A percentile compares a stretch with the other conserved stretches of the same genome.
phyloP scores from a whole-genome alignment of 2,329 filamentous ascomycete species.

The Tolypocladium sp. region DNA sequence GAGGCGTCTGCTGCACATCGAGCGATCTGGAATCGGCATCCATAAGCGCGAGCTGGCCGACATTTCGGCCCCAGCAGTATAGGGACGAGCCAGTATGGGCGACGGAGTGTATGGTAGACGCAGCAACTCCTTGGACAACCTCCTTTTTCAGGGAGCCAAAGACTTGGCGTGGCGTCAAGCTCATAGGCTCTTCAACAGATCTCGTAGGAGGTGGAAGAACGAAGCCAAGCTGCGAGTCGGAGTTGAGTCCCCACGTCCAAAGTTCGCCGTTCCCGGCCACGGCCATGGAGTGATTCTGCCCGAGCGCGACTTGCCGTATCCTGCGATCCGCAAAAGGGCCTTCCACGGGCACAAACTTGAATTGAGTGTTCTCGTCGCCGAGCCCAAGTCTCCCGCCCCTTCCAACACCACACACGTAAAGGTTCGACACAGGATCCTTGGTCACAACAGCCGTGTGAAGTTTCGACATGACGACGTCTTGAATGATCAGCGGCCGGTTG shows the following conservation, averaged over 20 bases:
- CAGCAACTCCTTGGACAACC: slow-evolving; percentile 68
- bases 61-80: slow-evolving; percentile 92
- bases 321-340: slow-evolving; percentile 66
- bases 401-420: slow-evolving; percentile 89
- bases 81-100: slow-evolving; percentile 73
- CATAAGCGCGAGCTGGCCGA: slow-evolving; percentile 86
- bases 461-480: slow-evolving; percentile 82
- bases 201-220: slow-evolving; percentile 55
- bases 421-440: slow-evolving; percentile 75
- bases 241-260: slow-evolving; percentile 91
- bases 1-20: slow-evolving; percentile 70
- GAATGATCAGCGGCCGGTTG: slow-evolving; percentile 64
- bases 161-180: slow-evolving; percentile 73
- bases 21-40: slow-evolving; percentile 91
- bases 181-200: slow-evolving; percentile 76
- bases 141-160: slow-evolving; percentile 90
- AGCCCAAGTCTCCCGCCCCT: slow-evolving; percentile 82
- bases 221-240: slow-evolving; percentile 79
- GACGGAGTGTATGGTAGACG: slow-evolving; percentile 85
- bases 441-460: slow-evolving; percentile 85
- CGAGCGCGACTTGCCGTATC: slow-evolving; percentile 69
- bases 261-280: slow-evolving; percentile 80
- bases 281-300: slow-evolving; percentile 85
- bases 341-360: slow-evolving; percentile 76
- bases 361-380: slow-evolving; percentile 83